Base-by-base conservation (phyloP, 2,329 filamentous ascomycete species). In the Chaetomium olivaceum region DNA sequence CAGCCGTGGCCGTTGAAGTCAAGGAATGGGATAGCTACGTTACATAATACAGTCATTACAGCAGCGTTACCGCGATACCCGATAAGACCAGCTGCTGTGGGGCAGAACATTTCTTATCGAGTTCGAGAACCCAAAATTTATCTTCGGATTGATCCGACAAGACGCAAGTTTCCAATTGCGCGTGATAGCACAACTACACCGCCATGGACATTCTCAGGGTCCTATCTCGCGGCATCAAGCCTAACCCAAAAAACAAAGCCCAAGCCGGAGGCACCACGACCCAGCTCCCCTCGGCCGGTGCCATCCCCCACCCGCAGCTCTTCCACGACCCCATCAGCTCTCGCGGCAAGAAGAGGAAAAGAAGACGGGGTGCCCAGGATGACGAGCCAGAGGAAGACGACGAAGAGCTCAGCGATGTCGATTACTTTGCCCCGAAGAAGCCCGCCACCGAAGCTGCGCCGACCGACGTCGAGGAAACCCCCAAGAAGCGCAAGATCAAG, bases 121-220 rank as follows among this genome's bases (percentile, higher is more conserved):
- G 9, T 19, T 23, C 31, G 1, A 27, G 19, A 50, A 14, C 27
- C 63, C 59, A 63, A 61, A 66, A 63, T 65, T 65, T 56, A 43
- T 46, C 39, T 51, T 16, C 48, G 3, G 48, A 21, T 51, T 19
- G 43, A 31, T 46, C 16, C 50, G 19, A 57, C 5, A 39, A 56
- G 19, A 56, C 31, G 31, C 23, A 43, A 25, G 8, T 23, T 21
- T 36, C 27, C 11, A 36, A 57, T 48, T 48, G 25, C 54, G 21
- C 29, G 19, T 55, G 27, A 21, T 51, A 43, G 27, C 33, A 58
- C 23, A 50, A 55, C 36, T 29, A 21, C 25, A 27, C 43, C 48
- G 71, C 58, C 63, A 91, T 91, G 89, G 89, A 93, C 77, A 87
- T 92, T 62, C 81, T 92, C 73, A 91, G 88, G 73, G 80, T 93